Evolutionary conservation across 1,139 yeast species (phyloP), one percentile per base, ranked within the genome.

Genomic region (Debaryomyces nepalensis): DNA sequence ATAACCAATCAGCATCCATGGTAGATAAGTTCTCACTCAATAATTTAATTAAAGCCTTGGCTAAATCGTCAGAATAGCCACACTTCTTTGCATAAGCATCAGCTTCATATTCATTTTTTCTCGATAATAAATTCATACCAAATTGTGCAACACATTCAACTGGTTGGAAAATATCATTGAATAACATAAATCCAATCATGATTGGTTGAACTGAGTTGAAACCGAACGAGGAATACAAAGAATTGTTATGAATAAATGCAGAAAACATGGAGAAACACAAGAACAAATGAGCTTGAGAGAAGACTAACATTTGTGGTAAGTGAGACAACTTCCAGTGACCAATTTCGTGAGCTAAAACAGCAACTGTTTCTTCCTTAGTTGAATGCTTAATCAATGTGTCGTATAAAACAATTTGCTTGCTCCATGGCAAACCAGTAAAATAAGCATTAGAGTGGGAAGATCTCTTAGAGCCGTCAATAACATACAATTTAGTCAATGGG

Each of bases 321-420:
- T 93, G 99, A 46, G 85, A 83, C 61, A 86, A 75, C 54, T 86
- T 85, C 99, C 99, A 93, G 64, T 93, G 99, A 37, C 99, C 99
- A 53, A 93, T 86, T 70, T 93, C 99, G 61, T 93, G 99, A 16
- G 96, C 98, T 55, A 93, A 75, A 1, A 93, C 96, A 33, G 99
- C 97, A 41, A 91, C 89, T 23, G 91, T 87, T 65, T 93, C 96
- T 37, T 78, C 79, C 24, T 81, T 78, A 24, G 90, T 70, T 23
- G 91, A 83, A 44, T 87, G 86, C 47, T 87, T 83, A 51, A 93
- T 84, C 66, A 93, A 77, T 6, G 98, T 93, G 57, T 93, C 99
- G 61, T 75, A 93, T 41, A 93, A 77, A 38, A 93, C 98, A 66
- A 93, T 93, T 64, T 91, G 93, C 67, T 93, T 93, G 44, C 90